Base-by-base conservation (phyloP, 768 basidiomycete genomes). In the Mrakia blollopis region DNA sequence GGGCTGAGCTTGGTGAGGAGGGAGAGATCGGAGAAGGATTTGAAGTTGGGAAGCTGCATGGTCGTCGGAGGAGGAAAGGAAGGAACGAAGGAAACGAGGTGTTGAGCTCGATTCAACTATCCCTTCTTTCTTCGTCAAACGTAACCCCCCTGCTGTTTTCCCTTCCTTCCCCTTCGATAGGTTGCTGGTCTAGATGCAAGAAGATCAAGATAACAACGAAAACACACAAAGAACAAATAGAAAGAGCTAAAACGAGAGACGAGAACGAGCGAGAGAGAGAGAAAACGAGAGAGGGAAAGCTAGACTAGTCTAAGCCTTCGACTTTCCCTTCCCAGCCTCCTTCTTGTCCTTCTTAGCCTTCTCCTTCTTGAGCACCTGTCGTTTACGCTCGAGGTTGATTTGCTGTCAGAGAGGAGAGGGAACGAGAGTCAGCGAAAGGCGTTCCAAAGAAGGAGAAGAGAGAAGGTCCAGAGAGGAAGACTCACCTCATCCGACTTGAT, bases 401-500 rank as follows among this genome's bases (percentile, higher is more conserved):
- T 88, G 88, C 92, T 93, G 81, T 39, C 78, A 80, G 77, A 14
- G 37, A 37, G 41, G 18, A 10, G 77, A 65, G 10, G 14, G 6
- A 30, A 44, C 11, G 35, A 61, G 52, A 13, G 54, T 47, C 44
- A 72, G 44, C 32, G n/a, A 72, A n/a, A 3, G 30, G 30, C 28
- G 39, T 71, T 30, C 10, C 23, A 69, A n/a, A 28, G 13, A 30
- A 50, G 32, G 10, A 11, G 28, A 41, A 61, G 50, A 10, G 52
- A 57, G 39, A 5, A 57, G n/a, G n/a, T n/a, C n/a, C n/a, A 50
- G 28, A 30, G 47, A 62, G 39, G 57, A 63, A 28, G 57, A 85
- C 90, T 80, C 83, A 94, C 94, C 91, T 96, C 92, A 35, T 87
- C 85, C 21, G 87, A 86, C 78, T 90, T 89, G 85, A 90, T 92